Percentiles rank a stretch among this genome's conserved stretches.
phyloP scores from a whole-genome alignment of 495 filamentous ascomycete genomes.

The Aspergillus funiculosus region DNA sequence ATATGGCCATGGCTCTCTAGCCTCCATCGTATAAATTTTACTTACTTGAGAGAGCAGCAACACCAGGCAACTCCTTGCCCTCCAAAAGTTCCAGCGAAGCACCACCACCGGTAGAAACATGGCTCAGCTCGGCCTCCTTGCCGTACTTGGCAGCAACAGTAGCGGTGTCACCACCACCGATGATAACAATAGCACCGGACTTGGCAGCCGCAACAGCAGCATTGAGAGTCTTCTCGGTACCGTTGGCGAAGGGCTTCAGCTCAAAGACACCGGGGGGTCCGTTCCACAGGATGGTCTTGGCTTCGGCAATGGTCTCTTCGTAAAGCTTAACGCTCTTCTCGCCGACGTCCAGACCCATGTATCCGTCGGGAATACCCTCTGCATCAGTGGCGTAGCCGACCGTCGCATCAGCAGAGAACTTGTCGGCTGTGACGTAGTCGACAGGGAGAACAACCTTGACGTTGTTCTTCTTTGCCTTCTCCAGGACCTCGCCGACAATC shows the following conservation, averaged over 20 bases:
- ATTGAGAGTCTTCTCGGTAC: constrained; percentile 85
- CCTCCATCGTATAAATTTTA: constrained; percentile 27
- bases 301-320: constrained; percentile 73
- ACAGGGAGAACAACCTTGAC: constrained; percentile 91
- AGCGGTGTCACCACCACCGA: constrained; percentile 96
- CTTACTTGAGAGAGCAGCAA: constrained; percentile 90
- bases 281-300: constrained; percentile 99
- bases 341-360: constrained; percentile 94
- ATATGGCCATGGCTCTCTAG: too few relatives aligned
- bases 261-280: constrained; percentile 96
- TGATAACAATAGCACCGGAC: constrained; percentile 88
- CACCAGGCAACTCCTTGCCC: constrained; percentile 95
- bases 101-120: constrained; percentile 95
- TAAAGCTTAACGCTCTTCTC: constrained; percentile 79
- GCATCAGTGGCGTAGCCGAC: constrained; percentile 78
- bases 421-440: constrained; percentile 94
- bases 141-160: constrained; percentile 97
- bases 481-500: constrained; percentile 78
- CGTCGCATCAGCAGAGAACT: constrained; percentile 81
- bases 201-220: constrained; percentile 73
- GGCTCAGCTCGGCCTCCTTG: constrained; percentile 91
- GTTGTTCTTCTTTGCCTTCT: constrained; percentile 94
- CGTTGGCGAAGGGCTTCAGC: constrained; percentile 85
- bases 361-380: constrained; percentile 89
- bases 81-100: constrained; percentile 93